Conservation (phyloP, 805 yeast species). For the Wickerhamiella galacta region DNA sequence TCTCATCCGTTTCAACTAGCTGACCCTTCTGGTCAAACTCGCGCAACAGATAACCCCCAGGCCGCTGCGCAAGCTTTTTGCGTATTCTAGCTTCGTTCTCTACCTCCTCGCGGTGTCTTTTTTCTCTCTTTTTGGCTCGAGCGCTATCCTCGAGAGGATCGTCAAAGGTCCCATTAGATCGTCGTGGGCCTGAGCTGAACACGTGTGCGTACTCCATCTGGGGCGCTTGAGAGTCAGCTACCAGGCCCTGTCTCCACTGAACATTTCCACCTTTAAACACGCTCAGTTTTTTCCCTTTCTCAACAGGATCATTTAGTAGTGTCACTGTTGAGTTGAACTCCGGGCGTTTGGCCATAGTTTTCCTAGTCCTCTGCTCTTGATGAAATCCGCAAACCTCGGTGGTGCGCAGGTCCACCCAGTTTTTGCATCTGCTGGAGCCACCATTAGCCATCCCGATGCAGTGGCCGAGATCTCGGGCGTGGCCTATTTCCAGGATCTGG, state of each 20-base stretch:
- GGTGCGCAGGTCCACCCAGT: slow-evolving; percentile 39
- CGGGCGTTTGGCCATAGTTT: slow-evolving; percentile 44
- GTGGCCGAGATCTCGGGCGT: slow-evolving; percentile 45
- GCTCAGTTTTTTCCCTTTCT: slow-evolving; percentile 26
- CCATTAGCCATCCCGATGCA: slow-evolving; percentile 39
- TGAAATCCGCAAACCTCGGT: slow-evolving; percentile 58
- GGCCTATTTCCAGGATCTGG: slow-evolving; percentile 57
- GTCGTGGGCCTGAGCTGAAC: slow-evolving; percentile 3
- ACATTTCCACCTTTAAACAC: slow-evolving; percentile 25
- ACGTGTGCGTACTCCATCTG: slow-evolving; percentile 5
- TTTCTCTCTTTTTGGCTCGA: slow-evolving; percentile 18
- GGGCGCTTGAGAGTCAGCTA: slow-evolving; percentile 18
- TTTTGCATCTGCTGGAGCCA: slow-evolving; percentile 34
- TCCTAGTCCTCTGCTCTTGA: slow-evolving; percentile 37
- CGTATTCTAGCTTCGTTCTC: slow-evolving; percentile 16
- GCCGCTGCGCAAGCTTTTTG: slow-evolving; percentile 19
- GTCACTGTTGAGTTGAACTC: slow-evolving; percentile 49
- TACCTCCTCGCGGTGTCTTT: slow-evolving; percentile 14
- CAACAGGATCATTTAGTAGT: slow-evolving; percentile 39
- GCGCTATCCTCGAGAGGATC: slow-evolving; percentile 19
- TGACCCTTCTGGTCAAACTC: slow-evolving; percentile 14
- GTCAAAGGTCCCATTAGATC: slow-evolving; percentile 29
- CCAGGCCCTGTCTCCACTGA: slow-evolving; percentile 16
- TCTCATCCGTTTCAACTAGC: slow-evolving; percentile 4
- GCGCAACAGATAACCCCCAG: slow-evolving; percentile 15